phyloP scores from a whole-genome alignment of 176 grass and related monocot genomes.

The Aegilops tauschii region DNA sequence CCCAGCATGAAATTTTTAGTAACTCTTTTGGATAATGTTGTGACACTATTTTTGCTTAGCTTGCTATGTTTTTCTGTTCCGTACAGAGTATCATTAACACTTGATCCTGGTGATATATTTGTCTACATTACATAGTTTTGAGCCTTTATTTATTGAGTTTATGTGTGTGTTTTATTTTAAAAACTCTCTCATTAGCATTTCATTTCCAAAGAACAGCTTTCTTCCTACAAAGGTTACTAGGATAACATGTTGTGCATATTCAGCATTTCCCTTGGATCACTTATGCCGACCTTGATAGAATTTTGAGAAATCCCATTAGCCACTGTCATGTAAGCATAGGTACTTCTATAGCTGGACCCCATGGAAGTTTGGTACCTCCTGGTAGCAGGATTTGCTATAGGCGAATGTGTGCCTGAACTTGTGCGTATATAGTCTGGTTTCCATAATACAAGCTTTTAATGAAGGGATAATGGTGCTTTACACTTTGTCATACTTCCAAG shows the following conservation, averaged over 20 bases:
- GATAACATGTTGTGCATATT: neutral
- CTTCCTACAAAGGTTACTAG: neutral
- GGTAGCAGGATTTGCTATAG: neutral
- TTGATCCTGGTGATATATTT: neutral
- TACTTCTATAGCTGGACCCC: slow-evolving; percentile 5
- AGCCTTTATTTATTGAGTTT: neutral
- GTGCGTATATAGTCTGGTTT: neutral
- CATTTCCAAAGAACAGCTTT: neutral
- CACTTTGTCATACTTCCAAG: neutral
- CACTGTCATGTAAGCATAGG: neutral
- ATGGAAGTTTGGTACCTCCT: neutral
- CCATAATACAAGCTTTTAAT: neutral
- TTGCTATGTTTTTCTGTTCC: neutral
- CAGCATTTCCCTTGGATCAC: neutral
- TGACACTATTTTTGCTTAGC: neutral
- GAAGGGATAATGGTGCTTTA: neutral
- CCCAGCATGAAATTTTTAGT: neutral
- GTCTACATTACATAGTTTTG: neutral
- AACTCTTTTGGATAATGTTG: neutral
- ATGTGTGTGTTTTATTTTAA: neutral
- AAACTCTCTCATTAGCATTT: neutral
- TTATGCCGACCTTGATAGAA: neutral
- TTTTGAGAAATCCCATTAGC: slow-evolving; percentile 10
- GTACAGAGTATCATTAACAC: neutral
- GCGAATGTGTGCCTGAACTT: neutral